phyloP scores from a whole-genome alignment of 768 basidiomycete species.

The Suillus plorans region DNA sequence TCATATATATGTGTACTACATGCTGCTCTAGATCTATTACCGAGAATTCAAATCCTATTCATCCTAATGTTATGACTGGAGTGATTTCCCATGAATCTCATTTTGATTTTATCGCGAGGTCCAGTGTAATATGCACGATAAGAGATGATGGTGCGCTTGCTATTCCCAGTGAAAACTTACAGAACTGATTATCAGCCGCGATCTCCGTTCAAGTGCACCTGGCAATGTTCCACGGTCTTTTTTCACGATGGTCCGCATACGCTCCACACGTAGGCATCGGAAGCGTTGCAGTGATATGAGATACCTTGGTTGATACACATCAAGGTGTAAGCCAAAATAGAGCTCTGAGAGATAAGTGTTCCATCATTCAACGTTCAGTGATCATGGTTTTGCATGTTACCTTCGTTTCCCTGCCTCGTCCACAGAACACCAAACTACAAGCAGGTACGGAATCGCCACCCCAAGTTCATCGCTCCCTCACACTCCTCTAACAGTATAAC shows the following conservation, averaged over 20 bases:
- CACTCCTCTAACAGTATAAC: neutral
- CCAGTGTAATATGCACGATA: neutral
- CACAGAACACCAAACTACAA: neutral
- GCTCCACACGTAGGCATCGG: neutral
- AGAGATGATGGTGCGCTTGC: neutral
- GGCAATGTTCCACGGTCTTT: no score
- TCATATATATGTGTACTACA: neutral
- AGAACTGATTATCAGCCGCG: neutral
- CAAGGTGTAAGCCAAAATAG: neutral
- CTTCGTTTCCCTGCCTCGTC: neutral
- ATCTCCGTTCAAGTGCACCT: neutral
- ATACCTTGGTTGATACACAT: neutral
- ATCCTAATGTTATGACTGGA: neutral
- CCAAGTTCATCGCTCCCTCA: neutral
- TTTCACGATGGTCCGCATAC: neutral
- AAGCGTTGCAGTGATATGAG: neutral
- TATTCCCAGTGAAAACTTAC: neutral
- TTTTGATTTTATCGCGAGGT: neutral
- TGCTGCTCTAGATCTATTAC: neutral
- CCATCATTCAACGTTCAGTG: no score
- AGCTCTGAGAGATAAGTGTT: neutral
- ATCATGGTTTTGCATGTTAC: no score
- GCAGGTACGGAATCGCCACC: neutral
- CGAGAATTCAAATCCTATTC: neutral
- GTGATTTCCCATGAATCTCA: neutral